These are phyloP conservation scores for Knufia fluminis DNA, from an alignment of 2,329 filamentous ascomycete species.

Conservation along the genomic window DNA sequence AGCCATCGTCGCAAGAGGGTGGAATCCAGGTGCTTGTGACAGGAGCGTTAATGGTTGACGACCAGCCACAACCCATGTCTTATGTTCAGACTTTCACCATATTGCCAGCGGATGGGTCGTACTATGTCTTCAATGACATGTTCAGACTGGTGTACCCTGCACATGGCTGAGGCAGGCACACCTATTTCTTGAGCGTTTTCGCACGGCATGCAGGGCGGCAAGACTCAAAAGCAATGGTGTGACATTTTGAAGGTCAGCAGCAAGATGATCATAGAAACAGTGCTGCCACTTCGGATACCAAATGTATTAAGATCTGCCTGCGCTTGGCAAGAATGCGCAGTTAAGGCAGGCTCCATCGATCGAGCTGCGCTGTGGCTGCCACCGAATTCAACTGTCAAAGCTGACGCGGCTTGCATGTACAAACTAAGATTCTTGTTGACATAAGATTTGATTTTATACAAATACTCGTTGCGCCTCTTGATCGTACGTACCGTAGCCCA, in stretches of 20 bases:
- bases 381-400: neutral
- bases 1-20: constrained; percentile 54
- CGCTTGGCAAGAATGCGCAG: constrained; percentile 4
- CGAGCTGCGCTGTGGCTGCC: neutral
- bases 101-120: constrained; percentile 59
- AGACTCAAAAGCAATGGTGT: neutral
- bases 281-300: neutral
- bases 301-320: neutral
- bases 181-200: neutral
- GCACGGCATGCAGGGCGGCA: neutral
- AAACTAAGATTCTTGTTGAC: too few species aligned
- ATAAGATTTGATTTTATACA: too few species aligned
- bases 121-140: constrained; percentile 87
- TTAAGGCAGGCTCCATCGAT: neutral
- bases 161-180: neutral
- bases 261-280: neutral
- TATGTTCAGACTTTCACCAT: constrained; percentile 89
- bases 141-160: constrained; percentile 72
- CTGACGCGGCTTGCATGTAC: constrained; percentile 4
- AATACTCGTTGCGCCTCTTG: too few species aligned
- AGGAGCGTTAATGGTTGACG: constrained; percentile 76
- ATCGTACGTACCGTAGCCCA: too few species aligned
- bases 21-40: constrained; percentile 82
- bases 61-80: constrained; percentile 76
- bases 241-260: neutral